phyloP scores from a whole-genome alignment of 2,329 filamentous ascomycete species.

The Aspergillus amoenus region DNA sequence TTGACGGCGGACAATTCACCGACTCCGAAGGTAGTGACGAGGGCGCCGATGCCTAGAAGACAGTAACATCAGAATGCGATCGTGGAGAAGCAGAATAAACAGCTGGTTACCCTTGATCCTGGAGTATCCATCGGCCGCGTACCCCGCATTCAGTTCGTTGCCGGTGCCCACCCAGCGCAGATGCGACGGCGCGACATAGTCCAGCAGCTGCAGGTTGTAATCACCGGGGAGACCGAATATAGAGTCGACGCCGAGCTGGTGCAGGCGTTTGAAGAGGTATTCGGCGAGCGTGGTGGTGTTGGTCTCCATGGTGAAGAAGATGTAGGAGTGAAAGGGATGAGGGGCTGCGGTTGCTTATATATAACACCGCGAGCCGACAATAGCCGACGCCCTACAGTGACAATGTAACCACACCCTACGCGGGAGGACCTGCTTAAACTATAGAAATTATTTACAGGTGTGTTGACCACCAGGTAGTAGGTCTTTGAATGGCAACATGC shows the following conservation, averaged over 20 bases:
- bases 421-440: too few species aligned
- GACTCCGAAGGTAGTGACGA: conserved; percentile 54
- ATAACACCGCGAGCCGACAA: background rate
- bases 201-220: conserved; percentile 68
- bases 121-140: conserved; percentile 34
- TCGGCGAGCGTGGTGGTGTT: conserved; percentile 29
- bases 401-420: too few species aligned
- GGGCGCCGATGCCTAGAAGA: conserved; percentile 19
- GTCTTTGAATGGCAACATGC: too few species aligned
- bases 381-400: background rate
- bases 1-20: conserved; percentile 68
- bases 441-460: too few species aligned
- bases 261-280: conserved; percentile 65
- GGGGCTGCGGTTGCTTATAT: background rate
- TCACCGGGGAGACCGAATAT: conserved; percentile 71
- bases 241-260: conserved; percentile 63
- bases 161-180: conserved; percentile 66
- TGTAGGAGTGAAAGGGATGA: background rate
- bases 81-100: background rate
- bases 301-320: conserved; percentile 6
- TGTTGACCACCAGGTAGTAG: too few species aligned
- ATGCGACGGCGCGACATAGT: conserved; percentile 60
- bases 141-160: conserved; percentile 70
- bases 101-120: conserved; percentile 26
- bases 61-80: background rate